A percentile compares a stretch with the other conserved stretches of the same genome.
Conservation (phyloP, 2,329 filamentous ascomycete species). For the Talaromyces sp. region DNA sequence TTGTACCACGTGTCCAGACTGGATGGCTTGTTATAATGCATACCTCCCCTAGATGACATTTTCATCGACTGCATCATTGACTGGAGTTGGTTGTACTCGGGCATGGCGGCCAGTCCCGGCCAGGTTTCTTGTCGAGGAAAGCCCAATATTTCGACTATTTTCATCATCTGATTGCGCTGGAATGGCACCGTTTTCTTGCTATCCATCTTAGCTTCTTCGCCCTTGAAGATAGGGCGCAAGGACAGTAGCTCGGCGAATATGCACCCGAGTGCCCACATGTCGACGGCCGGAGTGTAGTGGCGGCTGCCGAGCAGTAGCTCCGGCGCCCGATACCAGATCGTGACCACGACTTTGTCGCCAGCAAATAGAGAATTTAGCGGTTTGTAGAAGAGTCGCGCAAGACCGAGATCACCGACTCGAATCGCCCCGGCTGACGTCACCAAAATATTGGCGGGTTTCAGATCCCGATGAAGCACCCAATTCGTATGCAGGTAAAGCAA, state of each 20-base stretch:
- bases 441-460: conserved; percentile 99
- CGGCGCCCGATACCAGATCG: conserved; percentile 97
- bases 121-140: conserved; percentile 83
- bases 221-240: conserved; percentile 92
- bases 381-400: conserved; percentile 90
- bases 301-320: conserved; percentile 85
- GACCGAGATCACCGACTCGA: conserved; percentile 89
- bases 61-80: conserved; percentile 36
- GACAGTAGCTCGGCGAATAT: conserved; percentile 94
- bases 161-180: conserved; percentile 97
- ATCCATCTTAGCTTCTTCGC: conserved; percentile 98
- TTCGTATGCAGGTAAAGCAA: conserved; percentile 92
- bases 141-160: conserved; percentile 95
- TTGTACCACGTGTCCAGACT: conserved; percentile 78
- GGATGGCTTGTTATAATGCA: conserved; percentile 49
- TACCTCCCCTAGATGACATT: conserved; percentile 32
- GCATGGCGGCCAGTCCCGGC: conserved; percentile 80
- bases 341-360: conserved; percentile 97
- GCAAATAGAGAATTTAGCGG: conserved; percentile 86
- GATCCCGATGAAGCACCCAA: conserved; percentile 94
- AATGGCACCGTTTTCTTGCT: conserved; percentile 96
- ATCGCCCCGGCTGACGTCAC: conserved; percentile 86
- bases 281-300: conserved; percentile 96
- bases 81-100: conserved; percentile 72
- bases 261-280: conserved; percentile 96